Base-by-base conservation (phyloP, 2,329 filamentous ascomycete genomes). In the Ophiostoma sp. region DNA sequence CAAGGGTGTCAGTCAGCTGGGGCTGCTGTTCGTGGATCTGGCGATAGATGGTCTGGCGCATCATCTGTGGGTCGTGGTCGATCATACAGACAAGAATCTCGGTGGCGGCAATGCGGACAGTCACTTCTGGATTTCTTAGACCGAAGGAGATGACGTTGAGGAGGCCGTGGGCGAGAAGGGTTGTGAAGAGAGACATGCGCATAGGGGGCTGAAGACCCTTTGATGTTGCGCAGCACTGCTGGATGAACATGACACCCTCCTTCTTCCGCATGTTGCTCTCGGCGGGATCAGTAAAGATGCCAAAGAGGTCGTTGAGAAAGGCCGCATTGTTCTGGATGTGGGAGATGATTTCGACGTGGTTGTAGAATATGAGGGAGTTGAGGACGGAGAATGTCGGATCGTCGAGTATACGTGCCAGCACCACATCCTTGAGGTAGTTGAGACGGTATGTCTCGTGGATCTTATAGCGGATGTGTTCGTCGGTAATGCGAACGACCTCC, bases 341-440 rank as follows among this genome's bases (percentile, higher is more conserved):
- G 75, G 94, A 91, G 65, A 99, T 90, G 75, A 99, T 97, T 75
- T 98, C 95, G 74, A 98, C 93, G 80, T 99, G 95, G 80, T 98
- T 95, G 83, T 96, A 99, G 81, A 97, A 99, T 73, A 99, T 99
- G 74, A 98, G 85, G 66, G 93, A 97, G 79, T 98, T 99, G 72
- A 99, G 87, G 40, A 98, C 93, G 38, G 92, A 96, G 78, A 98
- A 99, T 27, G 95, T 99, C 65, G 94, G 94, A 77, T 99, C 95
- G 78, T 99, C 95, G 70, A 99, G 84, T 72, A 99, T 98, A 71
- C 95, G 88, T 42, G 95, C 95, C 60, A 99, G 85, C 0, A 98
- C 94, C n/a, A 99, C 95, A 75, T 99, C 95, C 78, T 98, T 99
- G 67, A 99, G 84, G 76, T 99, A 99, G 76, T 97, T 93, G 45